Base-by-base conservation (phyloP, 1,139 yeast genomes). In the Taphrina populina region DNA sequence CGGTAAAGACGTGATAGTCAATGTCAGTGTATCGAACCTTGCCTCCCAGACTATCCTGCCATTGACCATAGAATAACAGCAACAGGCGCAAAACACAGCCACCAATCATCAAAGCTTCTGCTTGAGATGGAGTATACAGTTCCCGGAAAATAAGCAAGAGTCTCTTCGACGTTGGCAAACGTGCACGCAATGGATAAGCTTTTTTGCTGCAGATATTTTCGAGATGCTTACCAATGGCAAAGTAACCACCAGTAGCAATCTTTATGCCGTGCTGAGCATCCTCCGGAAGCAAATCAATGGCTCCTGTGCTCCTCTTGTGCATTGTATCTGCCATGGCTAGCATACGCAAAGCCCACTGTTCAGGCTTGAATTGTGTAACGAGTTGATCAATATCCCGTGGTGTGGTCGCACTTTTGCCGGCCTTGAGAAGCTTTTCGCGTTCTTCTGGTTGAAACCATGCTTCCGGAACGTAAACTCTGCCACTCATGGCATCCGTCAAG, bases 1-100 rank as follows among this genome's bases (percentile, higher is more conserved):
- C 97, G 1, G 95, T 81, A 68, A 92, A 92, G 43, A 92, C 98
- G 67, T 82, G 74, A 69, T 92, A 92, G 70, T 92, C 98, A 46
- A 92, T 85, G 65, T 92, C 98, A 0, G 98, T 92, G 70, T 88
- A 92, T 62, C 84, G 82, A 23, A 90, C 86, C 6, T 81, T 79
- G 81, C 87, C 79, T 62, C 80, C 73, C 2, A 39, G 46, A 7
- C 79, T 76, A 69, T 92, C 98, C 68, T 92, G 98, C 67, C 85
- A 90, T 1, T 85, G 69, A 0, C 98, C 98, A 72, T 81, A 92
- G n/a, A 73, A 63, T 63, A 88, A 81, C 66, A 92, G 84, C 1
- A 75, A 83, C 3, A 81, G 59, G 57, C 97, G 74, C 51, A 80
- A 69, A 1, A 76, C 11, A 21, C 56, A 52, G 19, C 56, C 56